phyloP scores from a whole-genome alignment of 2,329 filamentous ascomycete genomes.

The Cladosporium sp. region DNA sequence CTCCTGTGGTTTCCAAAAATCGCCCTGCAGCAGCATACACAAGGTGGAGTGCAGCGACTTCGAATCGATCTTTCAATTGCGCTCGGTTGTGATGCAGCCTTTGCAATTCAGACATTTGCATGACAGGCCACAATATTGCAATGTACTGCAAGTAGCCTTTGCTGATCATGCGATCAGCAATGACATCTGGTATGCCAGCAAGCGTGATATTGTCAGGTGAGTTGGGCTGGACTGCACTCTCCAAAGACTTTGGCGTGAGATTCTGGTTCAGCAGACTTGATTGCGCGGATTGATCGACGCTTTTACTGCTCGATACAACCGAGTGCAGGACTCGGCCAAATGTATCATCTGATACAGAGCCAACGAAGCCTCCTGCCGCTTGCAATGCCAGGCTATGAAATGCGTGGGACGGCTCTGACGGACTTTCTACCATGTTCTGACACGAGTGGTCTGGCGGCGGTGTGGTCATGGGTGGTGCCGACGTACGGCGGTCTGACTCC shows the following conservation, averaged over 20 bases:
- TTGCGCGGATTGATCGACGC: neutral
- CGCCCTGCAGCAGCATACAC: constrained; percentile 30
- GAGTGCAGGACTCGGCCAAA: neutral
- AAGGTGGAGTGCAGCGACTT: constrained; percentile 19
- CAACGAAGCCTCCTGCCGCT: neutral
- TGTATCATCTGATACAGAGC: neutral
- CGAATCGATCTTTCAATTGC: neutral
- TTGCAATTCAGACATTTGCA: neutral
- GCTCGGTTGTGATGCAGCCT: neutral
- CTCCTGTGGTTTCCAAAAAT: constrained; percentile 31
- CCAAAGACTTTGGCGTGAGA: neutral
- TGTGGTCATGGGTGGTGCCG: neutral
- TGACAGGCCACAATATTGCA: neutral
- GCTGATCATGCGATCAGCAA: neutral
- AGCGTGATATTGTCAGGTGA: neutral
- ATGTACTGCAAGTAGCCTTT: neutral
- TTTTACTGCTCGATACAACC: neutral
- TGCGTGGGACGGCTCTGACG: neutral
- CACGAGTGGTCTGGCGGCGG: neutral
- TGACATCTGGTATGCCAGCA: neutral
- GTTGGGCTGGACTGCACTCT: neutral
- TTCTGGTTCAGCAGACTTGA: neutral
- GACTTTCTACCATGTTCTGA: neutral
- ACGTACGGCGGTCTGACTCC: too few relatives aligned
- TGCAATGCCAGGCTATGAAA: neutral